phyloP scores from a whole-genome alignment of 2,329 filamentous ascomycete genomes.

The Zymoseptoria crescenta region DNA sequence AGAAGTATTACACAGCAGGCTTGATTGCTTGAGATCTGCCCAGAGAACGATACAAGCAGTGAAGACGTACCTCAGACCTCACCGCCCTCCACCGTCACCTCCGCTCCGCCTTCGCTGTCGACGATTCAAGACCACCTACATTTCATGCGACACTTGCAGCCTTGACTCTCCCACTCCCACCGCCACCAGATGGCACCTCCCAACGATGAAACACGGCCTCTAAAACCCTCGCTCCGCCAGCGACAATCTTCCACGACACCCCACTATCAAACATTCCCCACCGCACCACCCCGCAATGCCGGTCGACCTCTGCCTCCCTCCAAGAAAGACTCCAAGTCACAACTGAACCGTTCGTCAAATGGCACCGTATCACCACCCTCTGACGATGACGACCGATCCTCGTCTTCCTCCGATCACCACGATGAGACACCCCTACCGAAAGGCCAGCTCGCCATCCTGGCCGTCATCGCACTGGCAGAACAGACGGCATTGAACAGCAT shows the following conservation, averaged over 20 bases:
- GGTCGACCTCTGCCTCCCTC: slow-evolving; percentile 41
- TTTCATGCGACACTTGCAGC: not conserved
- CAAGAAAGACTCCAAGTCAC: slow-evolving; percentile 5
- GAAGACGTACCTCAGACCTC: not conserved
- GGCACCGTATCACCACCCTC: slow-evolving; percentile 7
- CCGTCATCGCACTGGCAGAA: slow-evolving; percentile 81
- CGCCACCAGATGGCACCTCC: not conserved
- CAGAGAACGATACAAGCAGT: not conserved
- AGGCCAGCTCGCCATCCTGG: slow-evolving; percentile 74
- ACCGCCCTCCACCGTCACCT: not conserved
- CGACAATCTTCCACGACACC: slow-evolving; percentile 46
- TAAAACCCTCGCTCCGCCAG: slow-evolving; percentile 20
- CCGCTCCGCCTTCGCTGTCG: not conserved
- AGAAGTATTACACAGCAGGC: not conserved
- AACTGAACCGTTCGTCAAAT: not conserved
- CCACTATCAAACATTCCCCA: slow-evolving; percentile 77
- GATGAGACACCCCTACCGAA: slow-evolving; percentile 69
- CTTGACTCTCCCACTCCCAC: not conserved
- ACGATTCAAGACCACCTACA: not conserved
- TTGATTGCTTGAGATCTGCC: not conserved
- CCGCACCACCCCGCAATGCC: slow-evolving; percentile 60
- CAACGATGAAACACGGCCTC: not conserved
- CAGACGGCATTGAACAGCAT: slow-evolving; percentile 97
- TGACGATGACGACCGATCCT: slow-evolving; percentile 9
- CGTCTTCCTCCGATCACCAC: slow-evolving; percentile 16